Evolutionary conservation across 345 rosid genomes (phyloP).

Genomic region (Draba incana): DNA sequence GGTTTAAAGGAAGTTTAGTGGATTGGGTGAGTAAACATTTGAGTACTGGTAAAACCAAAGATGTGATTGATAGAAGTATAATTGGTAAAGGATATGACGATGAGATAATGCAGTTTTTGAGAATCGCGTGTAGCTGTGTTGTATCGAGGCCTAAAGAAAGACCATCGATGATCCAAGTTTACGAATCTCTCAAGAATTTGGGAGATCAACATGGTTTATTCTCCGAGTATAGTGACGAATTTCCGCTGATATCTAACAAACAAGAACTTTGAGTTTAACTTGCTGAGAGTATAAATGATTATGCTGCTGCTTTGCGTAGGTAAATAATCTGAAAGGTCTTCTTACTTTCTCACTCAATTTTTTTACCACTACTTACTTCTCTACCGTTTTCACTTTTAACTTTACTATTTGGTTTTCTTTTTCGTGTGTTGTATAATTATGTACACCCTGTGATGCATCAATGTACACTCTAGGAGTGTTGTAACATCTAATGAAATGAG

Average conservation of each 20-base stretch:
- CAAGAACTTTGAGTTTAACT: slow-evolving; percentile 39
- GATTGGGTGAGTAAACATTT: slow-evolving; percentile 53
- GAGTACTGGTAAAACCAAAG: slow-evolving; percentile 42
- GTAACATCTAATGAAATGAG: slow-evolving; percentile 15
- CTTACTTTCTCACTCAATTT: slow-evolving; percentile 7
- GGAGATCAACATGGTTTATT: slow-evolving; percentile 47
- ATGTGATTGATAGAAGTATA: slow-evolving; percentile 44
- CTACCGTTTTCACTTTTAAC: slow-evolving; percentile 13
- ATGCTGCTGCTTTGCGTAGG: slow-evolving; percentile 8
- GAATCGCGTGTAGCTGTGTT: slow-evolving; percentile 50
- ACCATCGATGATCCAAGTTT: slow-evolving; percentile 50
- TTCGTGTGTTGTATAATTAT: slow-evolving; percentile 3
- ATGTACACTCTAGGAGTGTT: not conserved
- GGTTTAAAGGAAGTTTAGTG: slow-evolving; percentile 61
- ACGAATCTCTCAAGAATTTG: slow-evolving; percentile 48
- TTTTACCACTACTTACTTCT: not conserved
- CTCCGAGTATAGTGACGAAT: slow-evolving; percentile 46
- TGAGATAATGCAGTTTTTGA: slow-evolving; percentile 44
- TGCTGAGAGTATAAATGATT: slow-evolving; percentile 31
- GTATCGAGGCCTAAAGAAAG: slow-evolving; percentile 53
- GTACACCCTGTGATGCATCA: slow-evolving; percentile 2
- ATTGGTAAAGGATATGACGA: slow-evolving; percentile 49
- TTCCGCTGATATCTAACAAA: slow-evolving; percentile 45
- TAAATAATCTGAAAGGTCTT: not conserved
- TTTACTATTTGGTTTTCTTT: not conserved